Evolutionary conservation across 208 protist species (phyloP).

Genomic region (Leishmania martiniquensis): DNA sequence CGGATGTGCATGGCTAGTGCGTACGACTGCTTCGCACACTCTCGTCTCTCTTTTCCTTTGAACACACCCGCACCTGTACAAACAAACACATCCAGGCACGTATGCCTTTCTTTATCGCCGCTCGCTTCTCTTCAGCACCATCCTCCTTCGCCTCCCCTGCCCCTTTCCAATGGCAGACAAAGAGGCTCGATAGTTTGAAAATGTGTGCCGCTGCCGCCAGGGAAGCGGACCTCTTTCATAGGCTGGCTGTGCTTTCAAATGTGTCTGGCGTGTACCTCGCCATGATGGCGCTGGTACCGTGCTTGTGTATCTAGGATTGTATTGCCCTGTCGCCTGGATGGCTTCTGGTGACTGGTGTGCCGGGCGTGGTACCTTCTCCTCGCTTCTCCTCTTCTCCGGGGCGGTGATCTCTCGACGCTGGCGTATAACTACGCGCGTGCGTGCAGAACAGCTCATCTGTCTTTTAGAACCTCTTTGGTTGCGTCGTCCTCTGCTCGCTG

Average conservation of each 20-base stretch:
- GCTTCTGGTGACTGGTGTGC: not conserved
- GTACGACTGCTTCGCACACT: not conserved
- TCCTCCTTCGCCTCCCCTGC: not conserved
- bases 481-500: not conserved
- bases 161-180: not conserved
- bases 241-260: not conserved
- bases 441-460: constrained; percentile 9
- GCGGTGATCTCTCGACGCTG: not conserved
- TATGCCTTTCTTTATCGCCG: not conserved
- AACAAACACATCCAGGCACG: not conserved
- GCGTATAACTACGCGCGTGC: not conserved
- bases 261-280: not conserved
- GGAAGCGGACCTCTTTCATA: not conserved
- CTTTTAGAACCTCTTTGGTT: constrained; percentile 40
- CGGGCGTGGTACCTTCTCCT: not conserved
- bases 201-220: not conserved
- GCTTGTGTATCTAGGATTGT: not conserved
- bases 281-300: not conserved
- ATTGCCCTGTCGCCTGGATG: constrained; percentile 5
- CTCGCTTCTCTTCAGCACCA: not conserved
- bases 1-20: not conserved
- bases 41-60: not conserved
- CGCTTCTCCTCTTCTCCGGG: not conserved
- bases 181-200: not conserved
- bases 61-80: too few species aligned